phyloP scores from a whole-genome alignment of 306 rosid genomes.

The Dryas drummondii region DNA sequence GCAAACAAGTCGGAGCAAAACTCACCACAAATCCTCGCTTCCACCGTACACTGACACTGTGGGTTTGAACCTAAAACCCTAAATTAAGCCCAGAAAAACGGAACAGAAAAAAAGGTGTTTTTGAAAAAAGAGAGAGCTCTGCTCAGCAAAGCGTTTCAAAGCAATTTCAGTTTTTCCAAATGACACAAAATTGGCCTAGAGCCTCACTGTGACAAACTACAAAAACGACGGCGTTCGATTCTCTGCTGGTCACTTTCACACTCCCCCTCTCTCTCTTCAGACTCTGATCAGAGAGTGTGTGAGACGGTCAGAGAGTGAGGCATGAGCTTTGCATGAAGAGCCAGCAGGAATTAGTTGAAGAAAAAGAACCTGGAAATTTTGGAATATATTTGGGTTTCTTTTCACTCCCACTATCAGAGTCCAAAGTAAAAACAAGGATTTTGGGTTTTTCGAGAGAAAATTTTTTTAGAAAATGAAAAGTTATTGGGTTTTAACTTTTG shows the following conservation, averaged over 20 bases:
- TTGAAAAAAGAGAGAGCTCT: neutral
- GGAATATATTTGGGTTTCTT: neutral
- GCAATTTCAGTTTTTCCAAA: neutral
- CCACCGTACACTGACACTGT: neutral
- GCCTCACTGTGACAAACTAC: neutral
- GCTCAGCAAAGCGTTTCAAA: neutral
- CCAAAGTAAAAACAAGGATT: neutral
- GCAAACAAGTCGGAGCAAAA: conserved; percentile 8
- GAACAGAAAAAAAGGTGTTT: neutral
- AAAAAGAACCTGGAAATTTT: neutral
- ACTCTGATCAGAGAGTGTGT: neutral
- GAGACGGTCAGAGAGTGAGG: neutral
- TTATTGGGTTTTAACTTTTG: neutral
- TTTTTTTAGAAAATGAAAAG: neutral
- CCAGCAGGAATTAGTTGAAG: neutral
- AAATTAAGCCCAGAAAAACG: conserved; percentile 11
- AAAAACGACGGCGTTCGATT: neutral
- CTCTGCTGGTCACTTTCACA: neutral
- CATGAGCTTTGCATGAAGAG: neutral
- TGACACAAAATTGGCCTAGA: neutral
- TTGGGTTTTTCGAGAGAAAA: neutral
- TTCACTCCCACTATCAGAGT: neutral
- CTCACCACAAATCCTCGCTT: conserved; percentile 16
- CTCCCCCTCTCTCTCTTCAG: neutral
- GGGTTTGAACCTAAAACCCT: conserved; percentile 19